Percentiles rank a stretch among this genome's conserved stretches.
These are phyloP conservation scores for Tuber borchii DNA, from an alignment of 495 filamentous ascomycete genomes.

Conservation along the genomic window DNA sequence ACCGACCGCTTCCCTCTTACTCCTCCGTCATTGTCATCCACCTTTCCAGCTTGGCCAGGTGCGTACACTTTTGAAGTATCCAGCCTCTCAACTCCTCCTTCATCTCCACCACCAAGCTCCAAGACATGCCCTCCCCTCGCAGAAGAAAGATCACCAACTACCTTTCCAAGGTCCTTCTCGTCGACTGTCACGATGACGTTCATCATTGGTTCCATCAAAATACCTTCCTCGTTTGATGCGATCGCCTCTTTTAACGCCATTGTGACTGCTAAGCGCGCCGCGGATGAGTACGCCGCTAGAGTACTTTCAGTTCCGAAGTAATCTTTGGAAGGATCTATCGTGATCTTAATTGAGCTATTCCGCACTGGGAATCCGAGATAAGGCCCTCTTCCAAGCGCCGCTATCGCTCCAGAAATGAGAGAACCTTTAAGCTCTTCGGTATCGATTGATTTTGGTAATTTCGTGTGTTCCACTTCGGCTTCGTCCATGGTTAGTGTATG, in stretches of 20 bases:
- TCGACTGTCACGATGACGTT: constrained; percentile 74
- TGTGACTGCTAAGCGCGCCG: constrained; percentile 65
- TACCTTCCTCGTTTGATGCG: constrained; percentile 41
- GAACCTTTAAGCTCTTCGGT: constrained; percentile 47
- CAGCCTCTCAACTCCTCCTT: constrained; percentile 45
- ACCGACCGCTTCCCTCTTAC: constrained; percentile 53
- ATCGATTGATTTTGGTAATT: constrained; percentile 31
- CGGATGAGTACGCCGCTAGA: constrained; percentile 67
- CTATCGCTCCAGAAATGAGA: constrained; percentile 69
- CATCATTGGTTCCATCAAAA: constrained; percentile 88
- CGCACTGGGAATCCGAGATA: constrained; percentile 69
- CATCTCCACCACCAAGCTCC: constrained; percentile 63
- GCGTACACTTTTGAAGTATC: constrained; percentile 69
- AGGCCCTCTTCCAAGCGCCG: constrained; percentile 79
- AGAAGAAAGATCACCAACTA: constrained; percentile 84
- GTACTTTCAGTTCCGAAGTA: constrained; percentile 62
- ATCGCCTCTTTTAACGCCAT: constrained; percentile 57
- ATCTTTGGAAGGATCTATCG: constrained; percentile 58
- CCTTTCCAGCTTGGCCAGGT: constrained; percentile 45
- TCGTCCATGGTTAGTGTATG: constrained; percentile 33
- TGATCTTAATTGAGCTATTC: constrained; percentile 59
- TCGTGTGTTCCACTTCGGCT: constrained; percentile 22
- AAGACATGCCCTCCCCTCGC: constrained; percentile 77
- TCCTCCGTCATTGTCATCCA: constrained; percentile 15
- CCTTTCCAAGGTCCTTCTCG: constrained; percentile 69